These are phyloP conservation scores for Kwoniella europaea DNA, from an alignment of 768 basidiomycete species.

Conservation along the genomic window DNA sequence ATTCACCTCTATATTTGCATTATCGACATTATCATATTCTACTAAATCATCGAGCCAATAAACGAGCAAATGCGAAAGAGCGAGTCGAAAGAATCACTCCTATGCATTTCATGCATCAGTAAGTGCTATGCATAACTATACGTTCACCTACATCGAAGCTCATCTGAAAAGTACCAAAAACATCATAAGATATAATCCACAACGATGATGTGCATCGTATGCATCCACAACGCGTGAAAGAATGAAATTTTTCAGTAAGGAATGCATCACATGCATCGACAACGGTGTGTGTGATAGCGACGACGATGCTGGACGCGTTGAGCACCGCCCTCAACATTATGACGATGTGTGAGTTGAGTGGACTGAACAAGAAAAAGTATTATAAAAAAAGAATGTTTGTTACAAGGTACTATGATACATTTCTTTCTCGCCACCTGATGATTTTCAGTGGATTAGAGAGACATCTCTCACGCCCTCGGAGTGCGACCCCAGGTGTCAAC, in stretches of 20 bases:
- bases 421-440: background rate
- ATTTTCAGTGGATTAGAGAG: background rate
- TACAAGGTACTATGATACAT: constrained; percentile 1
- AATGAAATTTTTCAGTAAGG: background rate
- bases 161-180: background rate
- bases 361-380: background rate
- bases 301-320: background rate
- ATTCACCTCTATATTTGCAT: background rate
- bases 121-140: background rate
- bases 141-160: no score
- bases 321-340: background rate
- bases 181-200: background rate
- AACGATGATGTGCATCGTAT: background rate
- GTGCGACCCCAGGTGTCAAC: background rate
- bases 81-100: background rate
- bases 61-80: background rate
- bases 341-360: no score
- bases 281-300: background rate
- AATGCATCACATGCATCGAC: background rate
- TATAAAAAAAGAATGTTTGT: background rate
- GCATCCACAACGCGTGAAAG: background rate
- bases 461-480: background rate
- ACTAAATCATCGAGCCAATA: background rate
- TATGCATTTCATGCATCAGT: background rate
- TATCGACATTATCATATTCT: background rate